phyloP scores from a whole-genome alignment of 1,284 basidiomycete genomes.

The Rhodotorula sp. region DNA sequence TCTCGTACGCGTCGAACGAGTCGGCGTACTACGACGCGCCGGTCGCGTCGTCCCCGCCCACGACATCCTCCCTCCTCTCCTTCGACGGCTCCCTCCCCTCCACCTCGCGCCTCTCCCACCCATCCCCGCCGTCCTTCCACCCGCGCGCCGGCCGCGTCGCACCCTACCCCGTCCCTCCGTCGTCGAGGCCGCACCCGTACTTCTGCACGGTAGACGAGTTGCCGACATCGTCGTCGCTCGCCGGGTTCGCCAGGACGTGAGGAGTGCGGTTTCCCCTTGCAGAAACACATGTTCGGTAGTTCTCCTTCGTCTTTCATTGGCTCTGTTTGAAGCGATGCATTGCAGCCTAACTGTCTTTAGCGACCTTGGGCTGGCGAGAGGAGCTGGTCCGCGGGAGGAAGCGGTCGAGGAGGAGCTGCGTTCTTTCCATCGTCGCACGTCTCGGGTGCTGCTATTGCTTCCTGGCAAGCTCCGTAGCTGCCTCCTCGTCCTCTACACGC shows the following conservation, averaged over 20 bases:
- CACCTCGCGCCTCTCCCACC: neutral
- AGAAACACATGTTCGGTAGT: neutral
- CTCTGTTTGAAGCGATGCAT: neutral
- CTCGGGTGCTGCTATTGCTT: neutral
- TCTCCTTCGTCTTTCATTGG: neutral
- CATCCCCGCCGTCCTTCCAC: neutral
- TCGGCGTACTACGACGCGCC: neutral
- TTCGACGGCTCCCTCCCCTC: neutral
- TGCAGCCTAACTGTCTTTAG: neutral
- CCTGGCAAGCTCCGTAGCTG: neutral
- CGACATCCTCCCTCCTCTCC: conserved; percentile 7
- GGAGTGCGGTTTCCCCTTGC: neutral
- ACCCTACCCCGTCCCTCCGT: neutral
- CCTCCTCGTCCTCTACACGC: too few species aligned
- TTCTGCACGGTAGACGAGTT: conserved; percentile 33
- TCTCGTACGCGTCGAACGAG: conserved; percentile 23
- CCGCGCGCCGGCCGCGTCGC: neutral
- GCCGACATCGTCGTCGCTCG: neutral
- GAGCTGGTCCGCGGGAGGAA: neutral
- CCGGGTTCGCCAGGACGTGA: neutral
- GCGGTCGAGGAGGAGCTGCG: neutral
- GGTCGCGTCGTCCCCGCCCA: neutral
- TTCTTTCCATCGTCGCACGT: neutral
- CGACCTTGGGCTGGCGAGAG: too few species aligned
- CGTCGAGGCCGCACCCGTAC: conserved; percentile 22